These are phyloP conservation scores for Auriscalpium vulgare DNA, from an alignment of 768 basidiomycete genomes.

Conservation along the genomic window DNA sequence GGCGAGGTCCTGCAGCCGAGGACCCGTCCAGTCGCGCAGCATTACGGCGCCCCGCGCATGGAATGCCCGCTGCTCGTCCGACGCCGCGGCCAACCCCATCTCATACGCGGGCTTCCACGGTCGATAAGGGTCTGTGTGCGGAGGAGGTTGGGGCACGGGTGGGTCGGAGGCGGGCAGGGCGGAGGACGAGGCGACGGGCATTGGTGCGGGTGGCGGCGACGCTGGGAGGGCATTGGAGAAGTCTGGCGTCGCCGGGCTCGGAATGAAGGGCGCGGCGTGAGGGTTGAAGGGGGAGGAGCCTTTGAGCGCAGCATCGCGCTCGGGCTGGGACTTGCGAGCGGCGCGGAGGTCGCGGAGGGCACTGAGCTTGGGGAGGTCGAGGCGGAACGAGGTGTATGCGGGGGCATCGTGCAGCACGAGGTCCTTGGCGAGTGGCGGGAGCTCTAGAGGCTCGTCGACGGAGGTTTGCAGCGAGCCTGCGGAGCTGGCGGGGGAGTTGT, in stretches of 20 bases:
- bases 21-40: conserved; percentile 1
- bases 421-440: not conserved
- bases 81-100: not conserved
- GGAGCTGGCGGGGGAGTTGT: not conserved
- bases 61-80: not conserved
- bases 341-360: not conserved
- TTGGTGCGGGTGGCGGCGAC: not conserved
- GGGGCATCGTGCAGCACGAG: not conserved
- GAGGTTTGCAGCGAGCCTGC: not conserved
- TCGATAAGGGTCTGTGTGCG: not conserved
- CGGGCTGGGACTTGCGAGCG: not conserved
- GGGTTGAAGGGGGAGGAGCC: not conserved
- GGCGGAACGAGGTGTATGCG: not conserved
- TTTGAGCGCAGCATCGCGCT: not conserved
- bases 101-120: not conserved
- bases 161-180: not conserved
- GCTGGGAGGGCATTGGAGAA: not conserved
- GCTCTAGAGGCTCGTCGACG: not conserved
- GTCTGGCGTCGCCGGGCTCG: not conserved
- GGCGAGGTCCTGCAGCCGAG: conserved; percentile 7
- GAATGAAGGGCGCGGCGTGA: not conserved
- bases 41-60: not conserved
- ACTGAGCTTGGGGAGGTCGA: not conserved
- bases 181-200: not conserved
- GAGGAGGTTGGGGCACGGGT: not conserved